Conservation (phyloP, 257 asterid genomes). For the Penstemon newberryi region DNA sequence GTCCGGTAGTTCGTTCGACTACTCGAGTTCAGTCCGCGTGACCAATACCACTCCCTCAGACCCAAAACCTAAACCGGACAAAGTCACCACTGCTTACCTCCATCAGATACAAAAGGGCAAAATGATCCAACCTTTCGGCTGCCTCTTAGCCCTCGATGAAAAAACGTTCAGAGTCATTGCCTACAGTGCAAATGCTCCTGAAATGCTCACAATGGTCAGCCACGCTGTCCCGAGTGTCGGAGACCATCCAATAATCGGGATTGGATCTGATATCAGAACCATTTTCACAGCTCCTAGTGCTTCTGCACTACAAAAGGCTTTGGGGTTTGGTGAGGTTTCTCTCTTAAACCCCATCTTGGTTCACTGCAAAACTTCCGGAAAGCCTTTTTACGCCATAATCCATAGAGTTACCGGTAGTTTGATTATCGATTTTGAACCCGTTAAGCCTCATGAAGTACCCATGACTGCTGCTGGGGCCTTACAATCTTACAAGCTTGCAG, state of each 20-base stretch:
- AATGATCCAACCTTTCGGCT: conserved; percentile 62
- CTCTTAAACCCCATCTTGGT: conserved; percentile 79
- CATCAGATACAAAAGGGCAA: conserved; percentile 63
- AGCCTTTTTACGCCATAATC: conserved; percentile 90
- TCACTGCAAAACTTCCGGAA: conserved; percentile 92
- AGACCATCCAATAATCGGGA: conserved; percentile 55
- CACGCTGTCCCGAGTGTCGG: conserved; percentile 67
- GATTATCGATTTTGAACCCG: conserved; percentile 93
- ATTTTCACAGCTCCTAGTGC: conserved; percentile 64
- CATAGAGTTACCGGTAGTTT: conserved; percentile 89
- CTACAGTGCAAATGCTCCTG: conserved; percentile 62
- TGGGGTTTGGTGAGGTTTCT: conserved; percentile 87
- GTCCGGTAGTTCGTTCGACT: conserved; percentile 62
- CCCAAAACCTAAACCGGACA: conserved; percentile 45
- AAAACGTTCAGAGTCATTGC: conserved; percentile 60
- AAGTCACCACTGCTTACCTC: conserved; percentile 55
- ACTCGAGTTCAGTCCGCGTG: conserved; percentile 51
- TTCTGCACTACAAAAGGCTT: conserved; percentile 57
- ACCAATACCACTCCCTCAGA: conserved; percentile 31
- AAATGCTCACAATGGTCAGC: conserved; percentile 59
- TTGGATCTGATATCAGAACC: conserved; percentile 54
- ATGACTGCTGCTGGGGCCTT: conserved; percentile 98
- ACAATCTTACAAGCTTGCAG: conserved; percentile 92
- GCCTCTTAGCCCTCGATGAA: conserved; percentile 61
- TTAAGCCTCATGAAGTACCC: conserved; percentile 91